A percentile compares a stretch with the other conserved stretches of the same genome.
Evolutionary conservation across 75 land plant species (phyloP).

Genomic region (Pseudotsuga menziesii): DNA sequence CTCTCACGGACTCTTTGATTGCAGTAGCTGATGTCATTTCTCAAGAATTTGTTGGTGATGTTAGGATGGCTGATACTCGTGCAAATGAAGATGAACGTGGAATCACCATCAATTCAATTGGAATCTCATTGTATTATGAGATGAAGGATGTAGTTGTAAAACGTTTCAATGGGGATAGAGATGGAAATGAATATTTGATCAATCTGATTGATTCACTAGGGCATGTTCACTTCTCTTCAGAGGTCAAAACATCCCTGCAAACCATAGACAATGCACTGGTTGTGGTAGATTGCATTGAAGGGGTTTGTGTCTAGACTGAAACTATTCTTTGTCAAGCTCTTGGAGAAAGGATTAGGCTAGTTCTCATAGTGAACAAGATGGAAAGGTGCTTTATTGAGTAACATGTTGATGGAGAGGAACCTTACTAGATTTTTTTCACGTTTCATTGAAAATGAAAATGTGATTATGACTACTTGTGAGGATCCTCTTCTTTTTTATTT

Average conservation of each 20-base stretch:
- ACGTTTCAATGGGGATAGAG: constrained; percentile 48
- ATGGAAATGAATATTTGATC: constrained; percentile 72
- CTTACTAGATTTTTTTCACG: constrained; percentile 77
- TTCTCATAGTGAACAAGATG: constrained; percentile 96
- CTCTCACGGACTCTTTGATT: constrained; percentile 68
- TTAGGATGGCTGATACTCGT: constrained; percentile 72
- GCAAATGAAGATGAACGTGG: constrained; percentile 51
- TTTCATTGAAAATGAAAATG: constrained; percentile 74
- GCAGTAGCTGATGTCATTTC: constrained; percentile 81
- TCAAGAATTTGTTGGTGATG: constrained; percentile 80
- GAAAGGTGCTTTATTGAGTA: constrained; percentile 90
- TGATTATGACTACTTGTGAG: constrained; percentile 95
- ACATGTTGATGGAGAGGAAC: constrained; percentile 74
- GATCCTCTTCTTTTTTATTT: constrained; percentile 87
- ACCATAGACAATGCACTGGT: constrained; percentile 92
- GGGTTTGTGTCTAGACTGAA: constrained; percentile 93
- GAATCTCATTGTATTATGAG: constrained; percentile 75
- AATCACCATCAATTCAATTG: constrained; percentile 67
- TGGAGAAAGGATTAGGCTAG: constrained; percentile 88
- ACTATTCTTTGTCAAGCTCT: constrained; percentile 91
- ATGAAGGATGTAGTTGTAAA: constrained; percentile 65
- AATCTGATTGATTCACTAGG: constrained; percentile 83
- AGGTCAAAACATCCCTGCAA: constrained; percentile 60
- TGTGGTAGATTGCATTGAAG: constrained; percentile 94
- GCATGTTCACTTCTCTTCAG: constrained; percentile 67